Evolutionary conservation across 345 rosid species (phyloP), one percentile per base, ranked within the genome.

Genomic region (Lumnitzera racemosa): DNA sequence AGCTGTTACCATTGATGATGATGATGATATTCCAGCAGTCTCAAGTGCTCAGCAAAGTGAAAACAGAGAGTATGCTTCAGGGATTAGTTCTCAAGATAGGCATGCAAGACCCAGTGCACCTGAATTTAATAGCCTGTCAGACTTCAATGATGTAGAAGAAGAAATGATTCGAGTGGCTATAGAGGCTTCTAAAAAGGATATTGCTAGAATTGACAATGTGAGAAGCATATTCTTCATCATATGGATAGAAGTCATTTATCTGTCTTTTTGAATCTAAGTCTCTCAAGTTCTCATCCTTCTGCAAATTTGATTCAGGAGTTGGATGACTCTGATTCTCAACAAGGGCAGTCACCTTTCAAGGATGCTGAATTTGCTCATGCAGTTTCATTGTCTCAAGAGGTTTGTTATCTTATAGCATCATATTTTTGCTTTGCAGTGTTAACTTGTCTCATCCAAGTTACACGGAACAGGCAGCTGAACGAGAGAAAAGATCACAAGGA

Each of bases 91-190:
- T 63, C 62, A 2, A 13, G 62, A 60, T 27, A 61, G 70, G 57
- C 74, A 62, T 52, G 60, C 49, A 25, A 63, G 59, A 70, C 84
- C 80, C 16, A 66, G 66, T 52, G 88, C 75, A 62, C 78, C 92
- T 50, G 70, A 51, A 47, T 67, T 72, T 63, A 78, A 77, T 69
- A 62, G 71, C 66, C 63, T 71, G 65, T 83, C 78, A 25, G 95
- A 83, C 64, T 67, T 75, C 74, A 41, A 63, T 75, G 77, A 83
- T 83, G 99, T 90, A 54, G 99, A 95, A 78, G 99, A 95, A 82
- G 91, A 95, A 76, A 95, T 95, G 99, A 65, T 95, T 71, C 76
- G 71, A 65, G 99, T 98, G 78, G 99, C 99, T 65, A 90, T 95
- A 60, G 99, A 95, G 84, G 99, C 99, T 70, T 95, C 99, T 46